Percentiles rank a stretch among this genome's conserved stretches.
Conservation (phyloP, 257 asterid genomes). For the Solanum raphanifolium region DNA sequence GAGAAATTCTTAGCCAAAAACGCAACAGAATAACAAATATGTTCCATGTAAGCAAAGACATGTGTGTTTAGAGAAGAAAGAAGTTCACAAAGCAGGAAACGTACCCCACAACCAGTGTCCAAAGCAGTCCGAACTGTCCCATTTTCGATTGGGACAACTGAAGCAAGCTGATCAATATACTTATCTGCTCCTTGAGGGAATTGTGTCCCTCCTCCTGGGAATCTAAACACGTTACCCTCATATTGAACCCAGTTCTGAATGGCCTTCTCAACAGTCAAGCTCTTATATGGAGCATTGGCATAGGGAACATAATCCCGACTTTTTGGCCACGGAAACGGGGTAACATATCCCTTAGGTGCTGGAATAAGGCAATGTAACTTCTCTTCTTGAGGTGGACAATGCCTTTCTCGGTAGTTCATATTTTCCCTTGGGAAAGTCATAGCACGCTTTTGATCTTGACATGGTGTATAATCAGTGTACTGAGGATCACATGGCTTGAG, state of each 20-base stretch:
- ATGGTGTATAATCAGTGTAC: constrained; percentile 87
- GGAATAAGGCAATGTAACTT: constrained; percentile 89
- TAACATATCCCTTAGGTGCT: constrained; percentile 90
- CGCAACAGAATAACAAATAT: background rate
- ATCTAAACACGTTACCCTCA: constrained; percentile 87
- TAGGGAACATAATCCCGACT: constrained; percentile 95
- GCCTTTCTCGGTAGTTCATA: constrained; percentile 95
- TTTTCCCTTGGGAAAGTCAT: constrained; percentile 92
- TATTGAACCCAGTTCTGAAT: constrained; percentile 97
- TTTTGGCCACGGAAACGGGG: constrained; percentile 94
- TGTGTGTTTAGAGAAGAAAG: background rate
- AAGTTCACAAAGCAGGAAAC: constrained; percentile 9
- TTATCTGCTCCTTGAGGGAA: constrained; percentile 98
- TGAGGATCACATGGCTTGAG: constrained; percentile 56
- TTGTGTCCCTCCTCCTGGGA: constrained; percentile 98
- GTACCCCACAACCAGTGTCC: constrained; percentile 99
- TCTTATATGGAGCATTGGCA: constrained; percentile 95
- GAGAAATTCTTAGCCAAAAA: background rate
- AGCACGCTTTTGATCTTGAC: constrained; percentile 92
- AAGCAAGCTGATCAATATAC: constrained; percentile 93
- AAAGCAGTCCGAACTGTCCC: constrained; percentile 86
- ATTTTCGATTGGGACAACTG: constrained; percentile 73
- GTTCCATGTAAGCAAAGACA: background rate
- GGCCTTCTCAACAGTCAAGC: constrained; percentile 95
- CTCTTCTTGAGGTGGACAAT: constrained; percentile 76